phyloP scores from a whole-genome alignment of 768 basidiomycete species.

The Tylopilus subfusipes region DNA sequence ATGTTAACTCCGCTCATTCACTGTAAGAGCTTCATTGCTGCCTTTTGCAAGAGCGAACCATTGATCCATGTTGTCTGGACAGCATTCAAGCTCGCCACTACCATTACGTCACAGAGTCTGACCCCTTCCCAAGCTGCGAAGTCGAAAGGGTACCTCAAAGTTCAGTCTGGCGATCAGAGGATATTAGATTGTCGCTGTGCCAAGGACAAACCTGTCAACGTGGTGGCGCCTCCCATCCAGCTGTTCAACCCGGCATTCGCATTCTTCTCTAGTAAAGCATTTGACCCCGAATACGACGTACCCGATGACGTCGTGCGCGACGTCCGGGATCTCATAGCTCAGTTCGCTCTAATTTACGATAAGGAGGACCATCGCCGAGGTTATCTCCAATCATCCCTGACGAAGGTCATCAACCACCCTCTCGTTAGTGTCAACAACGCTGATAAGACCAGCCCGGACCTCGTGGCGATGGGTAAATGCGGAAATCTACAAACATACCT shows the following conservation, averaged over 20 bases:
- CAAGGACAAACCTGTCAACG: neutral
- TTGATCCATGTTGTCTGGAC: neutral
- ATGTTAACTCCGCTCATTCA: neutral
- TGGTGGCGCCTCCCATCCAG: too few relatives aligned
- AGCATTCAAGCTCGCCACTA: too few relatives aligned
- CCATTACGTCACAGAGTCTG: neutral
- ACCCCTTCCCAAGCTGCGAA: slow-evolving; percentile 12
- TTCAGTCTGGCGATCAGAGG: neutral
- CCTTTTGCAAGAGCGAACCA: neutral
- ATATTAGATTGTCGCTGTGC: slow-evolving; percentile 16
- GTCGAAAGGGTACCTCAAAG: neutral
- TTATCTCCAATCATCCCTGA: neutral
- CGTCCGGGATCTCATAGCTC: too few relatives aligned
- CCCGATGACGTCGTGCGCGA: slow-evolving; percentile 6
- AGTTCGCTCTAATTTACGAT: slow-evolving; percentile 15
- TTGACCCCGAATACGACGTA: slow-evolving; percentile 3
- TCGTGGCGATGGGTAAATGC: too few relatives aligned
- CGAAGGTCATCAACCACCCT: neutral
- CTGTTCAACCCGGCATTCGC: too few relatives aligned
- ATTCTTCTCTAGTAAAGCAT: too few relatives aligned
- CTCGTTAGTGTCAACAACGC: slow-evolving; percentile 38
- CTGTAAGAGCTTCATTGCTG: neutral
- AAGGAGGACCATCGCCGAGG: neutral
- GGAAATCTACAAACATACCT: too few relatives aligned
- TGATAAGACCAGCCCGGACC: slow-evolving; percentile 4